Evolutionary conservation across 768 basidiomycete genomes (phyloP), one percentile per base, ranked within the genome.

Genomic region (Psilocybe azurescens): DNA sequence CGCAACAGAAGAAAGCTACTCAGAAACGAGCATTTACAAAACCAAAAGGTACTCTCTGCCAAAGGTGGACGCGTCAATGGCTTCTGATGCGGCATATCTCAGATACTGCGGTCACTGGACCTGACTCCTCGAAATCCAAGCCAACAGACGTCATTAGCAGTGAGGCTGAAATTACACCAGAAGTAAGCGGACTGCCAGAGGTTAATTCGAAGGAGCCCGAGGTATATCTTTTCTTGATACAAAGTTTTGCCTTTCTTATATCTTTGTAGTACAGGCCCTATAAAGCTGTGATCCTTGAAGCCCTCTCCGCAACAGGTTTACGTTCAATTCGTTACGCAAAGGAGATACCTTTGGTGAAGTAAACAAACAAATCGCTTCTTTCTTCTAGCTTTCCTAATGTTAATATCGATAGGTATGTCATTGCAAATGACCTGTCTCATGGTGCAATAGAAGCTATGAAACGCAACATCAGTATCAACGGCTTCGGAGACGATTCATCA

Each of bases 291-390:
- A 82, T 97, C 16, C 81, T 99, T 9, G 97, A 99, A 75, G 94
- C 96, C 0, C 86, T 99, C 33, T 96, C 96, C 16, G 97, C 97
- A 0, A 99, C 97, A 0, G 97, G 97, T 32, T 83, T 99, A 29
- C 89, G 97, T 6, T 91, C 96, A 1, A 97, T 99, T 57, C 92
- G 97, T 38, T 99, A 99, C 73, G 97, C 96, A 0, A 95, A 97
- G 69, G 97, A 99, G 76, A 95, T 99, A 8, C 95, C 96, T 1
- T 83, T 90, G 47, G 85, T 94, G 60, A 93, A 88, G 97, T 97
- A 53, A 72, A 87, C 61, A 51, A 11, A 18, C 44, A 1, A 30
- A 50, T 32, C 28, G 18, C 41, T 65, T 55, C 20, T 8, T 44
- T 32, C 41, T 39, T 14, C 30, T 58, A 14, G 13, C n/a, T 18